These are phyloP conservation scores for Amanita subjunquillea DNA, from an alignment of 768 basidiomycete species.

Conservation along the genomic window DNA sequence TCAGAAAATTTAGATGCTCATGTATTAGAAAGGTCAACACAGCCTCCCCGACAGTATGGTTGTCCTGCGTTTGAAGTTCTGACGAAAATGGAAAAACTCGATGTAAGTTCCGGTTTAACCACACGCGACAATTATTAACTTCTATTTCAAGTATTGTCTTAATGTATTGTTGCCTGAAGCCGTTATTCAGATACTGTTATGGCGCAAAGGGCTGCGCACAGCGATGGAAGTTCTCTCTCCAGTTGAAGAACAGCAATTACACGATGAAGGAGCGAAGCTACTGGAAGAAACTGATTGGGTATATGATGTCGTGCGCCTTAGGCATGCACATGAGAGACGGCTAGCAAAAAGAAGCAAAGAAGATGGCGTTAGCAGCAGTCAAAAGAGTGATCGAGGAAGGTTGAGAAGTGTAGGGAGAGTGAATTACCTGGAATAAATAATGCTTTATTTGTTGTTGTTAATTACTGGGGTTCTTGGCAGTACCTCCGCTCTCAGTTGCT, in stretches of 20 bases:
- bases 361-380: constrained; percentile 6
- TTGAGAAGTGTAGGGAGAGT: constrained; percentile 13
- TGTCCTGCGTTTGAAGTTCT: constrained; percentile 35
- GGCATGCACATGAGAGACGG: constrained; percentile 19
- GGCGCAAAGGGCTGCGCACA: constrained; percentile 53
- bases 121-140: neutral
- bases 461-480: neutral
- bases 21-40: neutral
- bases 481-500: too few species aligned
- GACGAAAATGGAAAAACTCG: constrained; percentile 36
- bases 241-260: constrained; percentile 47
- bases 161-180: constrained; percentile 67
- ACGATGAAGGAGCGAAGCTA: constrained; percentile 35
- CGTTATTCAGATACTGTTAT: constrained; percentile 62
- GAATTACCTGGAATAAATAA: constrained; percentile 17
- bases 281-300: constrained; percentile 60
- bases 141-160: constrained; percentile 46
- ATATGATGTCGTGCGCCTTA: constrained; percentile 42
- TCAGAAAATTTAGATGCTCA: neutral
- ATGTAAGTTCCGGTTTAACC: constrained; percentile 23
- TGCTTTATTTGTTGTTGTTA: constrained; percentile 1
- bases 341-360: constrained; percentile 9
- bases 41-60: constrained; percentile 19
- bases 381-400: constrained; percentile 11
- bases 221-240: constrained; percentile 35